Base-by-base conservation (phyloP, 495 filamentous ascomycete species). In the Podospora pseudocomata region DNA sequence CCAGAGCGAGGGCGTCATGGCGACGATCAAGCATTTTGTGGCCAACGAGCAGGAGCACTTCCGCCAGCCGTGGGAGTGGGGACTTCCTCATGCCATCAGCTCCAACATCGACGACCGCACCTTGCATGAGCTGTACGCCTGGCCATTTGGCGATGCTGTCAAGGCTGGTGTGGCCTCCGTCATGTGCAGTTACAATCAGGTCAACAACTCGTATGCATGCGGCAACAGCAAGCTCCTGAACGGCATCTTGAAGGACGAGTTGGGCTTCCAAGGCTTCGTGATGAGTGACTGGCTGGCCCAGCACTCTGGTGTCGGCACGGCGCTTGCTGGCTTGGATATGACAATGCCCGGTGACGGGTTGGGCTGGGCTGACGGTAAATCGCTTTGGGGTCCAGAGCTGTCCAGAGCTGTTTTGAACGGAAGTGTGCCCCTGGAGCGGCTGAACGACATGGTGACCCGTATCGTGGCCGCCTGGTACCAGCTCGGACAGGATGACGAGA, bases 381-480 rank as follows among this genome's bases (percentile, higher is more conserved):
- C 91, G 0, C 84, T 97, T 0, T 97, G 92, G 90, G 94, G 95
- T 1, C 79, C 85, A 15, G 82, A 92, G 59, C 83, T 99, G 68
- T 94, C 90, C 0, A 88, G 83, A 55, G 87, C 92, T 0, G 87
- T 92, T 0, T 80, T 97, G 39, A 99, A 97, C 74, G 87, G 87
- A 19, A 92, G 91, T 26, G 82, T 99, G 0, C 93, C 95, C 0
- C 82, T 96, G 61, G 87, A 90, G 23, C 84, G 95, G 44, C 72
- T 99, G 49, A 91, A 97, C 76, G 95, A 99, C 76, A 97, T 99
- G 95, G 92, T 88, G 3, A 92, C 91, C 1, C 87, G 94, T 26
- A 89, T 97, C 69, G 93, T 97, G 3, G 94, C 94, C 0, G 84
- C 93, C 0, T 97, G 93, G 92, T 97, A 96, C 75, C 92, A 96